Percentiles rank a stretch among this genome's conserved stretches.
Conservation (phyloP, 192 early-diverging fungal genomes). For the Coemansia umbellata region DNA sequence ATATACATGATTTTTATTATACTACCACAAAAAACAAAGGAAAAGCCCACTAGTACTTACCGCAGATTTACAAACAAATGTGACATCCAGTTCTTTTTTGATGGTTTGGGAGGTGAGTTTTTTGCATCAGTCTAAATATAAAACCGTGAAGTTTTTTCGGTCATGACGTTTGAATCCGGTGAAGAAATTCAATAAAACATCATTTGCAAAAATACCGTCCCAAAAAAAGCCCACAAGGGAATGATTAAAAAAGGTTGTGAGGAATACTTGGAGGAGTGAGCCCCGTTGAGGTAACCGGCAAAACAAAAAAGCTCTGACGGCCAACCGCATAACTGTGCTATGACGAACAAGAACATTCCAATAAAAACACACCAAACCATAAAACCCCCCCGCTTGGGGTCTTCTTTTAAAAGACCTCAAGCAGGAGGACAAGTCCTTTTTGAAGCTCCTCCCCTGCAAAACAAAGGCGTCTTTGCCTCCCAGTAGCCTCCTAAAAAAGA, state of each 20-base stretch:
- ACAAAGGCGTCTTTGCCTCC: constrained; percentile 25
- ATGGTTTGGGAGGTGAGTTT: too few species aligned
- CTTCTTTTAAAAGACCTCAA: too few species aligned
- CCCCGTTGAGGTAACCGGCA: constrained; percentile 51
- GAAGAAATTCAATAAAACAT: constrained; percentile 53
- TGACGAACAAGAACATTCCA: constrained; percentile 49
- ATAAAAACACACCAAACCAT: not conserved
- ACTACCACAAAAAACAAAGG: too few species aligned
- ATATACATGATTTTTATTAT: too few species aligned
- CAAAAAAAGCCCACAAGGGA: not conserved
- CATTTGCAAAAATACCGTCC: constrained; percentile 18
- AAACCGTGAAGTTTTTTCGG: constrained; percentile 36
- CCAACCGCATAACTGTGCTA: constrained; percentile 56
- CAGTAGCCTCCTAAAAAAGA: not conserved
- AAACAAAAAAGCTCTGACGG: constrained; percentile 2
- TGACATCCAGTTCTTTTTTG: too few species aligned
- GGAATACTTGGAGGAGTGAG: constrained; percentile 54
- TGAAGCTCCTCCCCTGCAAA: constrained; percentile 26
- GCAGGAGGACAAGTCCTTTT: constrained; percentile 1
- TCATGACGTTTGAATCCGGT: constrained; percentile 46
- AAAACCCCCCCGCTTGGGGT: not conserved
- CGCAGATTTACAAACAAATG: too few species aligned
- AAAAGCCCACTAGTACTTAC: too few species aligned
- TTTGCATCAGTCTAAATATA: constrained; percentile 38
- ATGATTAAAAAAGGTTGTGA: constrained; percentile 30